Percentiles rank a stretch among this genome's conserved stretches.
Conservation (phyloP, 345 rosid species). For the Populus davidiana region DNA sequence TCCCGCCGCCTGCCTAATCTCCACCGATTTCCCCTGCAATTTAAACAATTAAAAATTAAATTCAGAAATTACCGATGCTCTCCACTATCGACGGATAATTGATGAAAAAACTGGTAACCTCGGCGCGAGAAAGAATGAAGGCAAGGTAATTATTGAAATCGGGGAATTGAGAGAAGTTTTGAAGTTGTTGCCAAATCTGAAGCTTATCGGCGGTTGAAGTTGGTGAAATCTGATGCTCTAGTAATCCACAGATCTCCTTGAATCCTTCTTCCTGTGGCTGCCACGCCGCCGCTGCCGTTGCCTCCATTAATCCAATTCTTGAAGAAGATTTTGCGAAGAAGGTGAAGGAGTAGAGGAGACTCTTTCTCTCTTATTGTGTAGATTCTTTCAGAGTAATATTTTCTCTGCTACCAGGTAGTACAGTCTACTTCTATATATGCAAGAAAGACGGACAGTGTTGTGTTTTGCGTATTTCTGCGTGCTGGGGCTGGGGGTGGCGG, state of each 20-base stretch:
- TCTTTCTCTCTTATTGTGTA: neutral
- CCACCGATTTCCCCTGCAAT: constrained; percentile 72
- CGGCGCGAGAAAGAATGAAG: constrained; percentile 82
- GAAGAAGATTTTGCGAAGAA: neutral
- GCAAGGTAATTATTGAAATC: constrained; percentile 97
- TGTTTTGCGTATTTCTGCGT: neutral
- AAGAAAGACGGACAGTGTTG: neutral
- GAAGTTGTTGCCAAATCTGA: constrained; percentile 92
- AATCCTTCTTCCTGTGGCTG: constrained; percentile 86
- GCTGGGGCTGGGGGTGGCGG: neutral
- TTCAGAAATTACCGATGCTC: neutral
- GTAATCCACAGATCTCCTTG: constrained; percentile 72
- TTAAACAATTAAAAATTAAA: neutral
- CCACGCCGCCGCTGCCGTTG: constrained; percentile 48
- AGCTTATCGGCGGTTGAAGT: constrained; percentile 78
- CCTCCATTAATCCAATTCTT: constrained; percentile 27
- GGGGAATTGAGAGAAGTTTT: constrained; percentile 82
- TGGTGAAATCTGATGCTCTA: constrained; percentile 89
- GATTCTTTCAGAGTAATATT: neutral
- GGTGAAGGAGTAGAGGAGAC: neutral
- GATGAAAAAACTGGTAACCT: constrained; percentile 39
- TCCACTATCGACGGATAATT: neutral
- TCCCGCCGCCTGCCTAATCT: constrained; percentile 97
- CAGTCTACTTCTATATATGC: neutral
- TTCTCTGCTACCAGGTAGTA: neutral